These are phyloP conservation scores for Grigorovia yakushimaensis DNA, from an alignment of 805 yeast species.

Conservation along the genomic window DNA sequence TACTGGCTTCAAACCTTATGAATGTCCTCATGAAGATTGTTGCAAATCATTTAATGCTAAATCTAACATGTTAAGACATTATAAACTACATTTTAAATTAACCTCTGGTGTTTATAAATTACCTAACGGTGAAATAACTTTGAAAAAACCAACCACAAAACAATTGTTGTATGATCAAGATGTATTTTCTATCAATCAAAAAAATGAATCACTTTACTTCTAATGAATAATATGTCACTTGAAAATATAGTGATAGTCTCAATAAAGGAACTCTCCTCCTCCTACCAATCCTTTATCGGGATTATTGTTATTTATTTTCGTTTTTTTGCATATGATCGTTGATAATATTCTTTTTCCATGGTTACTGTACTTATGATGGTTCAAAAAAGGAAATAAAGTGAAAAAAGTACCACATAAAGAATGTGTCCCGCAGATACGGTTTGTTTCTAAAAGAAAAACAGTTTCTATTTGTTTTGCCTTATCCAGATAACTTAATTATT, in stretches of 20 bases:
- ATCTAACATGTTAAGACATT: conserved; percentile 25
- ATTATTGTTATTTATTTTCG: neutral
- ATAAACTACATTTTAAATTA: conserved; percentile 18
- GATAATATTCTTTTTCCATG: neutral
- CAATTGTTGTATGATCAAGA: conserved; percentile 8
- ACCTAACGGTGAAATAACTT: conserved; percentile 13
- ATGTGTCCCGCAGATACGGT: too few species aligned
- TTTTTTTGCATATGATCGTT: too few species aligned
- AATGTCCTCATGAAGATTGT: conserved; percentile 51
- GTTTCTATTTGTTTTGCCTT: neutral
- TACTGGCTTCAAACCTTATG: conserved; percentile 82
- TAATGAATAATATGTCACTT: neutral
- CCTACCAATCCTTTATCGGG: neutral
- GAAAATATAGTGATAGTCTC: neutral
- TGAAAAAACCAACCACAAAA: conserved; percentile 12
- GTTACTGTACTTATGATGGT: neutral
- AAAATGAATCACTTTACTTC: neutral
- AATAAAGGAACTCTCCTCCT: neutral
- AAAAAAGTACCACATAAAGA: neutral
- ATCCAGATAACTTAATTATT: too few species aligned
- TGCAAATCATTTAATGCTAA: conserved; percentile 45
- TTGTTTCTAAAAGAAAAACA: too few species aligned
- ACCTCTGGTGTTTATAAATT: conserved; percentile 10
- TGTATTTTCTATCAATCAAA: neutral
- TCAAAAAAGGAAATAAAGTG: neutral